Evolutionary conservation across 2,329 filamentous ascomycete species (phyloP).

Genomic region (Fusarium nematophilum): DNA sequence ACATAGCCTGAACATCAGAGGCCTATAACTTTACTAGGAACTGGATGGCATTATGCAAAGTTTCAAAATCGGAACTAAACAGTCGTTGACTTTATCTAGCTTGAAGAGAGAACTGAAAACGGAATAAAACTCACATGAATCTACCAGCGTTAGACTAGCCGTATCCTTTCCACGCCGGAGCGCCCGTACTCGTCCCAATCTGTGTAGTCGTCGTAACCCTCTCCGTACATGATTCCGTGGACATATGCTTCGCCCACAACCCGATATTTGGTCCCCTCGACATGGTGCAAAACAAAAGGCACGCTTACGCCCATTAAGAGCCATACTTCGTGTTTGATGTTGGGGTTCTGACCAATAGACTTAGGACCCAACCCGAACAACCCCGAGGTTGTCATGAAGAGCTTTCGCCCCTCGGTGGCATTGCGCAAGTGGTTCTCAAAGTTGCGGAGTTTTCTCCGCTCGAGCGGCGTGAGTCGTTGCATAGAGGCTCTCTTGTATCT

Average conservation of each 20-base stretch:
- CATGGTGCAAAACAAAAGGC: not conserved
- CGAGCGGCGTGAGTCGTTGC: not conserved
- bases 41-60: no score
- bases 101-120: no score
- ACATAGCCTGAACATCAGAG: no score
- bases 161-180: not conserved
- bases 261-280: not conserved
- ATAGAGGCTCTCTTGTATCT: not conserved
- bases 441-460: not conserved
- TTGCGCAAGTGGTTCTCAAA: not conserved
- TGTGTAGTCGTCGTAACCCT: not conserved
- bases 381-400: not conserved
- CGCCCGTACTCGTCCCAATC: not conserved
- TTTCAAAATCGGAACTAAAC: no score
- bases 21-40: no score
- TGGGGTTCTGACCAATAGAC: not conserved
- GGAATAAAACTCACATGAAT: no score
- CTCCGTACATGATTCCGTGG: slow-evolving; percentile 10
- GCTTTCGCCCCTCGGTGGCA: not conserved
- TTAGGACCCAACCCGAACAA: not conserved
- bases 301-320: not conserved
- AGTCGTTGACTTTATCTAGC: no score
- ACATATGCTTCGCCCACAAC: slow-evolving; percentile 11
- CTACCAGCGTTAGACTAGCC: not conserved
- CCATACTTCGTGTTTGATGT: not conserved